Evolutionary conservation across 73 alveolate genomes (phyloP).

Genomic region (Effrenium voratum): DNA sequence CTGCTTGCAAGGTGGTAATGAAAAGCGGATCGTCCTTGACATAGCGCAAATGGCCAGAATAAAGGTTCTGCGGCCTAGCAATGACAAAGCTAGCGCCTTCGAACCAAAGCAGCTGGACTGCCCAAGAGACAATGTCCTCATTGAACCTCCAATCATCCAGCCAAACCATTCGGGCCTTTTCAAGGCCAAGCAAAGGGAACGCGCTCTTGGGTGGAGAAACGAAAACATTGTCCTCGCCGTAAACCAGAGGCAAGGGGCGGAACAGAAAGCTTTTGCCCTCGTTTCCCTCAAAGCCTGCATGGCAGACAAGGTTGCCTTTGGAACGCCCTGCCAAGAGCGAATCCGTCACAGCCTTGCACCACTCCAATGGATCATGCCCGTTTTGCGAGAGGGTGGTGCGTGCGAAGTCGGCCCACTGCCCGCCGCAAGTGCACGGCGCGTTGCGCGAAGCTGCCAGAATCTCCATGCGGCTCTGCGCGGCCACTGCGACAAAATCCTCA

Average conservation of each 20-base stretch:
- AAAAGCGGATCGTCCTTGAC: neutral
- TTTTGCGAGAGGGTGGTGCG: neutral
- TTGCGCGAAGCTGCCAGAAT: neutral
- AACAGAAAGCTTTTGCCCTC: slow-evolving; percentile 18
- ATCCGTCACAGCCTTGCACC: neutral
- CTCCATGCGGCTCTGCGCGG: neutral
- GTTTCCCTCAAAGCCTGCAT: slow-evolving; percentile 15
- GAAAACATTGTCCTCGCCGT: neutral
- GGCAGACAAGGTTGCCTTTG: neutral
- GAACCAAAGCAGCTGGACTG: slow-evolving; percentile 8
- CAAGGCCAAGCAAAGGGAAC: neutral
- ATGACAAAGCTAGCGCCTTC: neutral
- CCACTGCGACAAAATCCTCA: neutral
- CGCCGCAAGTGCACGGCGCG: neutral
- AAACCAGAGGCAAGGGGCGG: slow-evolving; percentile 2
- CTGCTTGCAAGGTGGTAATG: slow-evolving; percentile 18
- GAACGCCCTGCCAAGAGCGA: neutral
- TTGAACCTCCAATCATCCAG: slow-evolving; percentile 33
- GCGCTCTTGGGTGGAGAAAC: neutral
- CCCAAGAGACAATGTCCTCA: neutral
- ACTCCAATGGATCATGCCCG: neutral
- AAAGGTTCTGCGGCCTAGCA: slow-evolving; percentile 3
- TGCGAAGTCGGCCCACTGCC: neutral
- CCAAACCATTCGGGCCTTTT: neutral
- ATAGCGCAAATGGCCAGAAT: neutral